Evolutionary conservation across 1,139 yeast genomes (phyloP), one percentile per base, ranked within the genome.

Genomic region (Blastobotrys ciferrii): DNA sequence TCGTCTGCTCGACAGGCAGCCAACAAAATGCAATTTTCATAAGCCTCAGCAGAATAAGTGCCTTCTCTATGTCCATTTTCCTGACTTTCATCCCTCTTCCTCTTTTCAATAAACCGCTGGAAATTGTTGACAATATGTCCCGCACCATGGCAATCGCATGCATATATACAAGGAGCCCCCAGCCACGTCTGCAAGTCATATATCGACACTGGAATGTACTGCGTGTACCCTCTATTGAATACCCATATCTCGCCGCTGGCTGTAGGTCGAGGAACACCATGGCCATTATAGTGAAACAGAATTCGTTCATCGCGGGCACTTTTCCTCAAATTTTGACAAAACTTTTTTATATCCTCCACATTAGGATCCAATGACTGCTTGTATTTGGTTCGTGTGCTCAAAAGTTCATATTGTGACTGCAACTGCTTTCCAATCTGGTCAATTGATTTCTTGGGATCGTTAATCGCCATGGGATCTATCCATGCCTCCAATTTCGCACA

Each of bases 211-310:
- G 99, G 99, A 53, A 92, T 92, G 64, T 92, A 92, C 68, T 92
- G 98, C 1, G 98, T 92, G 65, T 91, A 94, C 1, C 96, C 96
- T 58, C 97, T 74, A 66, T 92, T 92, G 70, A 92, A 92, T 13
- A 94, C 98, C 99, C 99, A 92, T 18, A 92, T 88, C 63, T 92
- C 99, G n/a, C 99, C 99, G 47, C 91, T 82, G 25, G 89, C 81
- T 0, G 98, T 94, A 0, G 99, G 98, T 57, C 89, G 89, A 0
- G 99, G 99, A 2, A 92, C 99, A 14, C 99, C 99, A 63, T 92
- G 99, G 2, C 99, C 99, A 61, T 92, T 92, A 65, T 94, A 92
- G 65, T 94, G 98, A 66, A 92, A 92, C 47, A 92, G 67, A 9
- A 91, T 85, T 48, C 98, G 76, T 46, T 73, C 77, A 13, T 92